phyloP scores from a whole-genome alignment of 768 basidiomycete species.

The Strobilomyces confusus region DNA sequence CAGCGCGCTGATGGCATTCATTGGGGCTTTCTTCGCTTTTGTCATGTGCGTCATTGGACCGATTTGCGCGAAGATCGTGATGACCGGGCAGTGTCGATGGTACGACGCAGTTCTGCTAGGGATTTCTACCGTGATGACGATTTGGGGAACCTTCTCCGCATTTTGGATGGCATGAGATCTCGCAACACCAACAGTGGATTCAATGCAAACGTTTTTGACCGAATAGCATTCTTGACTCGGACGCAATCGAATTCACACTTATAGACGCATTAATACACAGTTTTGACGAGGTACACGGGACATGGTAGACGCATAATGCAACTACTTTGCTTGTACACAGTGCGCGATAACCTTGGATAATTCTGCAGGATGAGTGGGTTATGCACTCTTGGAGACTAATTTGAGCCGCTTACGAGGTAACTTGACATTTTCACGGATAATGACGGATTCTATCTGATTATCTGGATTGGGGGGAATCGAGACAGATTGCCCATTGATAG shows the following conservation, averaged over 20 bases:
- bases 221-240: background rate
- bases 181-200: background rate
- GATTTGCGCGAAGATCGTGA: slow-evolving; percentile 61
- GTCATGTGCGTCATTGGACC: slow-evolving; percentile 76
- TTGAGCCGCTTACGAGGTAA: slow-evolving; percentile 66
- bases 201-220: background rate
- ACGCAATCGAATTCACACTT: background rate
- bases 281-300: slow-evolving; percentile 9
- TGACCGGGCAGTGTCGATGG: slow-evolving; percentile 45
- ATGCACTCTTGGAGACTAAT: background rate
- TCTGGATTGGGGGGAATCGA: slow-evolving; percentile 77
- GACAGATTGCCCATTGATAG: slow-evolving; percentile 55
- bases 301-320: background rate
- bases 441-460: slow-evolving; percentile 82
- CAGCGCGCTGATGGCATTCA: slow-evolving; percentile 79
- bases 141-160: slow-evolving; percentile 72
- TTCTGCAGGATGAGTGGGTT: slow-evolving; percentile 41
- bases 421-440: slow-evolving; percentile 80
- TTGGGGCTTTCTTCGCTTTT: slow-evolving; percentile 86
- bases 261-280: background rate
- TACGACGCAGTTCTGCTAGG: slow-evolving; percentile 55
- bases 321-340: slow-evolving; percentile 51
- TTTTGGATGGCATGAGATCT: slow-evolving; percentile 39
- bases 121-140: slow-evolving; percentile 58
- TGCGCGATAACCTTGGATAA: slow-evolving; percentile 74